Percentiles rank a stretch among this genome's conserved stretches.
These are phyloP conservation scores for Cnidoscolus chayamansa DNA, from an alignment of 441 rosid genomes.

Conservation along the genomic window DNA sequence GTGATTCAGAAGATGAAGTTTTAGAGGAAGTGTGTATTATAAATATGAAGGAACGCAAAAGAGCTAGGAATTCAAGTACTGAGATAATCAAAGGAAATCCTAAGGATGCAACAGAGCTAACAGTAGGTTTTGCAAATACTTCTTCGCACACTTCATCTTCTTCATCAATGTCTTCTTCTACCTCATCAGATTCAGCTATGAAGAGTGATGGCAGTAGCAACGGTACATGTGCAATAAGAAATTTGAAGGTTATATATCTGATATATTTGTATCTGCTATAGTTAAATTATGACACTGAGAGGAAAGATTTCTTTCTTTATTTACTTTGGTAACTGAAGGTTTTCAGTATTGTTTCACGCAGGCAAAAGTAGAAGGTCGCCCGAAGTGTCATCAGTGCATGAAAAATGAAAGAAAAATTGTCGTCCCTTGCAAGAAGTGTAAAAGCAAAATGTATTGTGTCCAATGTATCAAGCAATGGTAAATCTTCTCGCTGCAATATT, in stretches of 20 bases:
- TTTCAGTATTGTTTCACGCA: slow-evolving; percentile 22
- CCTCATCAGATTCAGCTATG: slow-evolving; percentile 24
- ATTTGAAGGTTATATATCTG: slow-evolving; percentile 34
- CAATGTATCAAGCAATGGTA: slow-evolving; percentile 75
- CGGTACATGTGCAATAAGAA: slow-evolving; percentile 21
- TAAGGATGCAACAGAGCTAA: slow-evolving; percentile 9
- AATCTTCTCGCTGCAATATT: slow-evolving; percentile 4
- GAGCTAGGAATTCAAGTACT: slow-evolving; percentile 14
- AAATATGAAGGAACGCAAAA: slow-evolving; percentile 27
- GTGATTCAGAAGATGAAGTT: slow-evolving; percentile 26
- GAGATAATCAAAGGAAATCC: slow-evolving; percentile 15
- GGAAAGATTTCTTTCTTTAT: not conserved
- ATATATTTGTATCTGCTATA: slow-evolving; percentile 7
- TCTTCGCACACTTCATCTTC: slow-evolving; percentile 21
- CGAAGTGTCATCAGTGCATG: slow-evolving; percentile 81
- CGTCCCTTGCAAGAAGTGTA: slow-evolving; percentile 60
- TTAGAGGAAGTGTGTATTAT: slow-evolving; percentile 24
- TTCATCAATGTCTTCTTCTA: slow-evolving; percentile 20
- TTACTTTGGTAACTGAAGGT: slow-evolving; percentile 14
- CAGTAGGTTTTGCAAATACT: slow-evolving; percentile 7
- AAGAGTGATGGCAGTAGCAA: slow-evolving; percentile 27
- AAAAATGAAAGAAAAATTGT: slow-evolving; percentile 53
- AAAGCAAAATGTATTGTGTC: slow-evolving; percentile 54
- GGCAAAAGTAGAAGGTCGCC: slow-evolving; percentile 24
- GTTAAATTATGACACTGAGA: not conserved